These are phyloP conservation scores for Colletotrichum destructivum DNA, from an alignment of 2,329 filamentous ascomycete genomes.

Conservation along the genomic window DNA sequence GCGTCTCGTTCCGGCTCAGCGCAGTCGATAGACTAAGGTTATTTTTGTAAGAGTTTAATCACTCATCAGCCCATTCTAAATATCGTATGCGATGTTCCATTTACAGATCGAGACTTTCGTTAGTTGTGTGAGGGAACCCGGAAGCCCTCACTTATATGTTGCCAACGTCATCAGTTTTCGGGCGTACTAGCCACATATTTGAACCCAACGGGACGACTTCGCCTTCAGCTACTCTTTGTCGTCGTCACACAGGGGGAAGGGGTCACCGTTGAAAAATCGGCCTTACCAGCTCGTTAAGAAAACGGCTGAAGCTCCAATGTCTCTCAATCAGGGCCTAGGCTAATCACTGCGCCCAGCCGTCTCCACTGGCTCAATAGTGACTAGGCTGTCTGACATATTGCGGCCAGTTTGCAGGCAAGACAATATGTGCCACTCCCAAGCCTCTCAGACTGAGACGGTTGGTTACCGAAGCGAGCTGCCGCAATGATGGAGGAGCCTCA, in stretches of 20 bases:
- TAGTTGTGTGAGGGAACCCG: neutral
- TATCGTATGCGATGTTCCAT: neutral
- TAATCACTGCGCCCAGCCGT: neutral
- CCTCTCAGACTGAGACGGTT: constrained; percentile 16
- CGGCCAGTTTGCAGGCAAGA: no score
- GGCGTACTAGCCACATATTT: neutral
- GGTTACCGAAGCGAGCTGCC: constrained; percentile 14
- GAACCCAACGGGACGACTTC: neutral
- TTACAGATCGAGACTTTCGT: neutral
- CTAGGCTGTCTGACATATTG: neutral
- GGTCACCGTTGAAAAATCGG: neutral
- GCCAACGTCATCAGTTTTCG: neutral
- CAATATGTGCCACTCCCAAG: neutral
- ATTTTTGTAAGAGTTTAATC: neutral
- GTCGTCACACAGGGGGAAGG: neutral
- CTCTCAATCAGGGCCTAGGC: neutral
- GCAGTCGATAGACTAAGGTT: neutral
- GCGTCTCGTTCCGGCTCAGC: neutral
- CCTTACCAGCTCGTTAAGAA: neutral
- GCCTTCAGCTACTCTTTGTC: neutral
- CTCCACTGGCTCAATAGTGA: neutral
- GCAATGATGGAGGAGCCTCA: neutral
- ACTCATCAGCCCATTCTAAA: no score
- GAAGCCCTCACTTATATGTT: neutral
- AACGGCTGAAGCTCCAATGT: neutral